Conservation (phyloP, 2,329 filamentous ascomycete species). For the Cercospora sp. region DNA sequence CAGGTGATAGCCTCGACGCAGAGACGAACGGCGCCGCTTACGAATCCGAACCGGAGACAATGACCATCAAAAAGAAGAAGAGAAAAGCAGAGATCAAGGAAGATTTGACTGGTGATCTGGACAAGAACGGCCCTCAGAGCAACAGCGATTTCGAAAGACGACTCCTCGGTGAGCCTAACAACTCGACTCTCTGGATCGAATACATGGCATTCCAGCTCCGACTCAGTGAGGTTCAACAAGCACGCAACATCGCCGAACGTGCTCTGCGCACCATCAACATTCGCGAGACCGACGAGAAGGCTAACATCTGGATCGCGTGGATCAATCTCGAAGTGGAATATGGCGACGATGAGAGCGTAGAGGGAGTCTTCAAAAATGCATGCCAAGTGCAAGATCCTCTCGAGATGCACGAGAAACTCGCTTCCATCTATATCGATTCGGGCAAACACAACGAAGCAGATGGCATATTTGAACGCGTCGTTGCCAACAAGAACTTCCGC, state of each 20-base stretch:
- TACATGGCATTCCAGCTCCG: slow-evolving; percentile 99
- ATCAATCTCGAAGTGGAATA: slow-evolving; percentile 93
- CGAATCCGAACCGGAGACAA: slow-evolving; percentile 57
- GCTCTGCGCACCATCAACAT: slow-evolving; percentile 90
- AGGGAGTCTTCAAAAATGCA: slow-evolving; percentile 85
- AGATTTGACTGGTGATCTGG: slow-evolving; percentile 88
- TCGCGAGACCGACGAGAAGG: slow-evolving; percentile 85
- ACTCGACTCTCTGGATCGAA: slow-evolving; percentile 88
- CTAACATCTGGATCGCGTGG: slow-evolving; percentile 92
- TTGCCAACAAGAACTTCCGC: slow-evolving; percentile 80
- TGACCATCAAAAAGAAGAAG: slow-evolving; percentile 55
- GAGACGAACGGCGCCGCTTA: slow-evolving; percentile 56
- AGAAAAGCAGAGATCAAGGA: slow-evolving; percentile 79
- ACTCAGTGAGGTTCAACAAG: slow-evolving; percentile 82
- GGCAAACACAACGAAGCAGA: slow-evolving; percentile 85
- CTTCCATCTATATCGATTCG: slow-evolving; percentile 92
- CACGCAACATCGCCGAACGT: slow-evolving; percentile 84
- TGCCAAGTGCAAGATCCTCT: slow-evolving; percentile 92
- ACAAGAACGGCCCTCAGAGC: slow-evolving; percentile 83
- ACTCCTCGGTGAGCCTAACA: slow-evolving; percentile 86
- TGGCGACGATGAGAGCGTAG: slow-evolving; percentile 71
- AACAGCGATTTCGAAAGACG: slow-evolving; percentile 91
- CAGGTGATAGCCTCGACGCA: slow-evolving; percentile 58
- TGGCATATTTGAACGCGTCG: slow-evolving; percentile 77
- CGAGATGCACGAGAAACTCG: slow-evolving; percentile 83